Evolutionary conservation across 2,329 filamentous ascomycete genomes (phyloP).

Genomic region (Aspergillus sp.): DNA sequence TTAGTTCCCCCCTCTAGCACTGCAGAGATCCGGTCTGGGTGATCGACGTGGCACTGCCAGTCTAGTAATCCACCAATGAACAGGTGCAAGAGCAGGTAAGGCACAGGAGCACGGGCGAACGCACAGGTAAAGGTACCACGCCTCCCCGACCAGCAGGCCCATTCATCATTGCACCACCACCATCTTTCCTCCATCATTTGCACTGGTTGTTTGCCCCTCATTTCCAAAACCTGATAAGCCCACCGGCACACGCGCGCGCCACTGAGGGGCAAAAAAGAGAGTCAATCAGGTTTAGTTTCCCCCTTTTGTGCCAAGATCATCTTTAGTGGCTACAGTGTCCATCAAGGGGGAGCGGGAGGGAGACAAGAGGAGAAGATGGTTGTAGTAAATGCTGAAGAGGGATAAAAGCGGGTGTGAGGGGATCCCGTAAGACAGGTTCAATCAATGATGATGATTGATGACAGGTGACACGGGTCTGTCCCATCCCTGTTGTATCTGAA

Average conservation of each 20-base stretch:
- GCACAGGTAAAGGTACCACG: conserved; percentile 2
- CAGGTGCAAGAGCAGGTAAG: not conserved
- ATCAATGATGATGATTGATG: not conserved
- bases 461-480: not conserved
- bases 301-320: conserved; percentile 6
- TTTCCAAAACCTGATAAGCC: not conserved
- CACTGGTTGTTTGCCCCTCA: not conserved
- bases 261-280: conserved; percentile 4
- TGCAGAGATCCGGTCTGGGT: conserved; percentile 3
- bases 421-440: not conserved
- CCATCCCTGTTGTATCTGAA: conserved; percentile 2
- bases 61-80: not conserved
- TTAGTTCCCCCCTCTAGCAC: not conserved
- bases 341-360: not conserved
- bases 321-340: not conserved
- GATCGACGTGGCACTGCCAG: conserved; percentile 14
- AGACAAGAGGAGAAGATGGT: not conserved
- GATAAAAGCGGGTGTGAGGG: not conserved
- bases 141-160: not conserved
- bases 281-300: conserved; percentile 7
- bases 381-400: not conserved
- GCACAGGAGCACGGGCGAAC: not conserved
- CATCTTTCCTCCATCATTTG: not conserved
- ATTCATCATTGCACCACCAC: not conserved
- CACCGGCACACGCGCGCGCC: conserved; percentile 1